These are phyloP conservation scores for Globisporangium perplexum DNA, from an alignment of 352 stramenopile species.

Conservation along the genomic window DNA sequence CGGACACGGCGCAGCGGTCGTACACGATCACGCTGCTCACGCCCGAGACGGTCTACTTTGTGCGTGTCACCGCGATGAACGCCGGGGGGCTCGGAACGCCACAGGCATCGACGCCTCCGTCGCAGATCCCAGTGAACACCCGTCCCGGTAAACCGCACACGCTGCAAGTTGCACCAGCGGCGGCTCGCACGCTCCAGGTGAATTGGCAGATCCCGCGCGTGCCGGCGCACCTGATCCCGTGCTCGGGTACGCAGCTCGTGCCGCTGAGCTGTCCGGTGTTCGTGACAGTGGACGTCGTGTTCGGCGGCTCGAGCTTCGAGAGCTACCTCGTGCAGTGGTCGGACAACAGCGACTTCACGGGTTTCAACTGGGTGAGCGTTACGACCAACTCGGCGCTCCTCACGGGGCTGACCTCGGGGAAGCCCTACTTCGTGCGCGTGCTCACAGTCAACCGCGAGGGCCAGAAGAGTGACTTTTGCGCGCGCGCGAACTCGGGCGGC, in stretches of 20 bases:
- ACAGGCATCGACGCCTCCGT: conserved; percentile 46
- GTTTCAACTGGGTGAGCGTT: conserved; percentile 63
- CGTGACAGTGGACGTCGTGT: conserved; percentile 82
- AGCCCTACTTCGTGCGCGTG: conserved; percentile 81
- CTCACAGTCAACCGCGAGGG: conserved; percentile 77
- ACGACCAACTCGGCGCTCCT: conserved; percentile 54
- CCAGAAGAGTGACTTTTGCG: conserved; percentile 66
- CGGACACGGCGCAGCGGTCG: conserved; percentile 48
- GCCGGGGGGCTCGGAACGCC: conserved; percentile 40
- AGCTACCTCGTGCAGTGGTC: conserved; percentile 94
- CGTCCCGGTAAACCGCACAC: conserved; percentile 64
- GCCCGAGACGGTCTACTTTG: conserved; percentile 80
- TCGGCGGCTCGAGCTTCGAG: conserved; percentile 85
- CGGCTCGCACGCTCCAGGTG: conserved; percentile 36
- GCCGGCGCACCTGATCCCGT: conserved; percentile 64
- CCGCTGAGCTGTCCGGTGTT: conserved; percentile 52
- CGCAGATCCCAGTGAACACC: conserved; percentile 44
- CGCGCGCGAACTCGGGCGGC: conserved; percentile 36
- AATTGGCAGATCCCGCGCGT: conserved; percentile 61
- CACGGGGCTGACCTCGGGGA: conserved; percentile 56
- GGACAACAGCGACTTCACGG: conserved; percentile 56
- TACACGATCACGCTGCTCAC: conserved; percentile 84
- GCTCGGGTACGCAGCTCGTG: conserved; percentile 45
- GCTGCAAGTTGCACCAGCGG: conserved; percentile 27
- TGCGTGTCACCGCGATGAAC: conserved; percentile 85